Evolutionary conservation across 306 rosid genomes (phyloP).

Genomic region (Fragaria nilgerrensis): DNA sequence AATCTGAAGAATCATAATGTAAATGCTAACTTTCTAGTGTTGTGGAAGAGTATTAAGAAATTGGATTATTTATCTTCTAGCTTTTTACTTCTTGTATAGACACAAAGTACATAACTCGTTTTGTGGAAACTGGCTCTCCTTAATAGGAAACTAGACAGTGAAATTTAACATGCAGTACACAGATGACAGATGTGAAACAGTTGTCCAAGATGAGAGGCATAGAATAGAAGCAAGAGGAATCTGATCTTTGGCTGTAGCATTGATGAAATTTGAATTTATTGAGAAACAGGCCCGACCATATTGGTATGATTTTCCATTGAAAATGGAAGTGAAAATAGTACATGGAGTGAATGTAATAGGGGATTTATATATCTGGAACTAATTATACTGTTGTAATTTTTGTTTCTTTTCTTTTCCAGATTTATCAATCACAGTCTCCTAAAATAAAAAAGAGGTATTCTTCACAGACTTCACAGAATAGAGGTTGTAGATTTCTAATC

Average conservation of each 20-base stretch:
- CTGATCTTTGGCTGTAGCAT: conserved; percentile 4
- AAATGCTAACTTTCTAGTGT: conserved; percentile 68
- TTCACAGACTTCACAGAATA: background rate
- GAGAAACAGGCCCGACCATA: conserved; percentile 13
- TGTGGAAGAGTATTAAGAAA: conserved; percentile 33
- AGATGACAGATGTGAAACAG: conserved; percentile 11
- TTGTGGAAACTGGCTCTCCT: conserved; percentile 15
- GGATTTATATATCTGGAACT: background rate
- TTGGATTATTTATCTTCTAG: conserved; percentile 18
- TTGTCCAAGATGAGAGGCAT: conserved; percentile 7
- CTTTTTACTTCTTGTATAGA: conserved; percentile 21
- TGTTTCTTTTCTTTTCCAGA: background rate
- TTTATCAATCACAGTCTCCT: background rate
- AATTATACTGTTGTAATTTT: background rate
- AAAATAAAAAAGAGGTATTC: background rate
- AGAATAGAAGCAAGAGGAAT: conserved; percentile 7
- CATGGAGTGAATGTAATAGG: background rate
- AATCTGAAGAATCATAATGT: conserved; percentile 63
- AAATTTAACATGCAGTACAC: conserved; percentile 33
- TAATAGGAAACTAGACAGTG: conserved; percentile 10
- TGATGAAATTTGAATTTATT: background rate
- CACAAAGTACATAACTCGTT: conserved; percentile 18
- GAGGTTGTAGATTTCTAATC: background rate
- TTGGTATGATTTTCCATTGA: background rate
- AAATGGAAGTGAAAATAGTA: background rate